Evolutionary conservation across 2,329 filamentous ascomycete genomes (phyloP).

Genomic region (Remersonia thermophila): DNA sequence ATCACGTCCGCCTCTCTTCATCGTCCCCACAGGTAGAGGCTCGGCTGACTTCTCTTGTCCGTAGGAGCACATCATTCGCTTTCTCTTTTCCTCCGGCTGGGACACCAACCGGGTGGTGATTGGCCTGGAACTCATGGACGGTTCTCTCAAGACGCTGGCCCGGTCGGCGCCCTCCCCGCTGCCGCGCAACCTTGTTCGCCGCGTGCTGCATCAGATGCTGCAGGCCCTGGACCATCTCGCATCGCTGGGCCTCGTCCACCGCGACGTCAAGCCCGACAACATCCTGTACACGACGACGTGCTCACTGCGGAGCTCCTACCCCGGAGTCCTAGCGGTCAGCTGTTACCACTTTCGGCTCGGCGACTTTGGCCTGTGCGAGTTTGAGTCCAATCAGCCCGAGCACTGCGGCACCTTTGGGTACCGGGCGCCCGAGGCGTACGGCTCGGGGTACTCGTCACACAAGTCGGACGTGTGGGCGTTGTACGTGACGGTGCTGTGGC

Average conservation of each 20-base stretch:
- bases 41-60: no score
- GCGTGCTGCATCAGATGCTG: constrained; percentile 17
- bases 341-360: constrained; percentile 16
- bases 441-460: constrained; percentile 1
- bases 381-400: constrained; percentile 14
- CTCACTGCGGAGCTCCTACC: background rate
- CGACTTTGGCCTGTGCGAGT: constrained; percentile 18
- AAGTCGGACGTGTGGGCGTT: constrained; percentile 8
- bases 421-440: background rate
- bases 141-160: no score
- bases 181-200: background rate
- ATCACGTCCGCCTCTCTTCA: no score
- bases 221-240: constrained; percentile 15
- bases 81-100: no score
- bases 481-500: constrained; percentile 4
- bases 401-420: background rate
- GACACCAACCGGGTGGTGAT: no score
- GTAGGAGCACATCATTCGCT: no score
- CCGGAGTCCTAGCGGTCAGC: no score
- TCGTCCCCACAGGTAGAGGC: no score
- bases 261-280: constrained; percentile 20
- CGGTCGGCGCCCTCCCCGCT: no score
- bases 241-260: constrained; percentile 15
- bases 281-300: constrained; percentile 14
- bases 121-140: no score